phyloP scores from a whole-genome alignment of 2,329 filamentous ascomycete genomes.

The Rhinocladiella similis region DNA sequence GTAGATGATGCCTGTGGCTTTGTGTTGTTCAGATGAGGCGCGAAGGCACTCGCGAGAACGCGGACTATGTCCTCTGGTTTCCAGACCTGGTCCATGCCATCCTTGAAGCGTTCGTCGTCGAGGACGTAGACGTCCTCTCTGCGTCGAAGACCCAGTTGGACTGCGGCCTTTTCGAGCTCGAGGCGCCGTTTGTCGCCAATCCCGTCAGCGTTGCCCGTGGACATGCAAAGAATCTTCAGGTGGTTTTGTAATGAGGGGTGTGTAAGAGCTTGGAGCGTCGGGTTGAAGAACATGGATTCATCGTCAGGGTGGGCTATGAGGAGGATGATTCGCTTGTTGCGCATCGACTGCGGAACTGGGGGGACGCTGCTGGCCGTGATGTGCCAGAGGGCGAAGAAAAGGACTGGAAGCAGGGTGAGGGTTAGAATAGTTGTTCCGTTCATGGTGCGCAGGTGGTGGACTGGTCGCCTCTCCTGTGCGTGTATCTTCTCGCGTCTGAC shows the following conservation, averaged over 20 bases:
- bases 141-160: conserved; percentile 70
- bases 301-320: conserved; percentile 97
- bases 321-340: conserved; percentile 83
- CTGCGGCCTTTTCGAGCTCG: conserved; percentile 79
- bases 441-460: conserved; percentile 8
- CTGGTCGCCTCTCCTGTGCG: background rate
- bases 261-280: conserved; percentile 81
- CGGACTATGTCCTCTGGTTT: conserved; percentile 67
- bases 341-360: conserved; percentile 60
- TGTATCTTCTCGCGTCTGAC: too few species aligned
- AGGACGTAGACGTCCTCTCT: conserved; percentile 83
- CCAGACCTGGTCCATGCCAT: conserved; percentile 85
- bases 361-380: conserved; percentile 36
- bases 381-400: conserved; percentile 29
- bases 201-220: conserved; percentile 82
- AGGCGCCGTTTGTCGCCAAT: conserved; percentile 78
- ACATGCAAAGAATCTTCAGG: conserved; percentile 90
- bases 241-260: conserved; percentile 79
- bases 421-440: conserved; percentile 15
- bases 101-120: conserved; percentile 75
- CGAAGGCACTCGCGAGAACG: conserved; percentile 72
- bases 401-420: conserved; percentile 20
- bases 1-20: conserved; percentile 32
- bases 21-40: conserved; percentile 56
- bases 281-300: conserved; percentile 99